Evolutionary conservation across 1,284 basidiomycete species (phyloP).

Genomic region (Porphyrellus sp.): DNA sequence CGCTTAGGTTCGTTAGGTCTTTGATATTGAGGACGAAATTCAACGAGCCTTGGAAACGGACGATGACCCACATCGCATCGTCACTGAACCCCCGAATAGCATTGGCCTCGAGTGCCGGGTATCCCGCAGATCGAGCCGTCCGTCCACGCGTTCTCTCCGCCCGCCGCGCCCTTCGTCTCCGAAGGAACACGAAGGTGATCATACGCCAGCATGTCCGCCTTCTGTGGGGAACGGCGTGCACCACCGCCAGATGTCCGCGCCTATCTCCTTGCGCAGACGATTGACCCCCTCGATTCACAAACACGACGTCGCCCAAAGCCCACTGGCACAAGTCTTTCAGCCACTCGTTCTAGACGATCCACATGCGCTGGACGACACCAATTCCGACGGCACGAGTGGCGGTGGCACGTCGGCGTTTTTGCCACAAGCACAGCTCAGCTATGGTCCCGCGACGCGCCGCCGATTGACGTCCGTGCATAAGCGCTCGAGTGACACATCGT

Average conservation of each 20-base stretch:
- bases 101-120: constrained; percentile 30
- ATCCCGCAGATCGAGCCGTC: constrained; percentile 35
- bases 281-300: constrained; percentile 47
- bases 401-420: constrained; percentile 10
- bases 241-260: constrained; percentile 18
- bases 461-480: constrained; percentile 39
- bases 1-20: constrained; percentile 71
- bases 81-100: constrained; percentile 16
- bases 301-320: constrained; percentile 44
- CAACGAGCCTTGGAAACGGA: constrained; percentile 9
- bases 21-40: constrained; percentile 59
- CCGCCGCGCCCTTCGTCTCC: constrained; percentile 12
- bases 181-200: constrained; percentile 21
- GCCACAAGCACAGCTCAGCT: constrained; percentile 38
- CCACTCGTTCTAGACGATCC: constrained; percentile 56
- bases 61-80: constrained; percentile 6
- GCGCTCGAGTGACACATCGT: constrained; percentile 17
- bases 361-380: constrained; percentile 35
- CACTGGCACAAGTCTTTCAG: constrained; percentile 71
- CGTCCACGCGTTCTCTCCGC: constrained; percentile 27
- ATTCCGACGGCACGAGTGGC: constrained; percentile 14
- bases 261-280: constrained; percentile 41
- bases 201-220: constrained; percentile 6
- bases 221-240: constrained; percentile 10
- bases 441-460: constrained; percentile 57